Conservation (phyloP, 371 early-diverging fungal species). For the Mortierella sp. region DNA sequence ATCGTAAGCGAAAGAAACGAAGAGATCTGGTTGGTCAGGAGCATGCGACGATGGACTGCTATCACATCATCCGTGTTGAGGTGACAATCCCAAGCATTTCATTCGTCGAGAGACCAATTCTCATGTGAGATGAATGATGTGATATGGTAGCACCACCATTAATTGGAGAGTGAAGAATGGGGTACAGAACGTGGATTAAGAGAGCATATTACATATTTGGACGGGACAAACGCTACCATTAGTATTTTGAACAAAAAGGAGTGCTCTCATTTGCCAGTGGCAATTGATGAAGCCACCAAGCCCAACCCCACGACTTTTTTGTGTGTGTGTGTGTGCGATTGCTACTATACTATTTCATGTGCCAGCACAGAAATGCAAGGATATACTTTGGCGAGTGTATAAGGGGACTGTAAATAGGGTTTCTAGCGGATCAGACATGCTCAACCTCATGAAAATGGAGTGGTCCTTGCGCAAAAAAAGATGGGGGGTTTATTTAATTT, state of each 20-base stretch:
- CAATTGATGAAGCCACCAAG: background rate
- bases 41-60: background rate
- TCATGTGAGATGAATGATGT: conserved; percentile 42
- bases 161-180: background rate
- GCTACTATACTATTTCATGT: conserved; percentile 12
- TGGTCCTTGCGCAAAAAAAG: background rate
- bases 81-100: conserved; percentile 6
- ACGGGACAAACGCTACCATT: too few relatives aligned
- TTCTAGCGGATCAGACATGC: background rate
- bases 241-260: too few relatives aligned
- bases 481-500: background rate
- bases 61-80: conserved; percentile 9
- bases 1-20: background rate
- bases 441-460: background rate
- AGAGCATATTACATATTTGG: too few relatives aligned
- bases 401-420: background rate
- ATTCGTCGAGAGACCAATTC: conserved; percentile 21
- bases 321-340: too few relatives aligned
- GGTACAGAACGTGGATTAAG: background rate
- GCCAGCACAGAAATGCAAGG: background rate
- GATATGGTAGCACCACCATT: conserved; percentile 18
- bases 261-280: conserved; percentile 7
- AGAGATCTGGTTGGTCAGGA: conserved; percentile 7
- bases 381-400: background rate
- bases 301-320: conserved; percentile 32